phyloP scores from a whole-genome alignment of 345 rosid genomes.

The Kandelia obovata region DNA sequence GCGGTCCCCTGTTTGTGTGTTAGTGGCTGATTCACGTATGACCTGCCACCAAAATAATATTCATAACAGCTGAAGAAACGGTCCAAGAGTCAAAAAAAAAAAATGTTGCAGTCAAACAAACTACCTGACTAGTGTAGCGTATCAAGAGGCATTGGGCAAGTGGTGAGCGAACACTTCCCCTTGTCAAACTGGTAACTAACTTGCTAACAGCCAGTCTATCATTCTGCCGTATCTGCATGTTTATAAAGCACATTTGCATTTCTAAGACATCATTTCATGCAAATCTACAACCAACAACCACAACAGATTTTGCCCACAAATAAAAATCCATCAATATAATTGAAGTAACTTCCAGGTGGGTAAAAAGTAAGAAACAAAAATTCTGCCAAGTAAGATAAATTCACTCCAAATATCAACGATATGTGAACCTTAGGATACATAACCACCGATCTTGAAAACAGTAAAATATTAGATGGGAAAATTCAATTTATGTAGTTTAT shows the following conservation, averaged over 20 bases:
- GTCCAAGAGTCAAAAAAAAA: not conserved
- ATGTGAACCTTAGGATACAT: too few relatives aligned
- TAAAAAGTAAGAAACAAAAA: too few relatives aligned
- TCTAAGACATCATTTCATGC: not conserved
- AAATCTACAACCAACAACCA: not conserved
- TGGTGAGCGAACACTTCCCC: constrained; percentile 94
- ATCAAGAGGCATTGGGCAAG: constrained; percentile 93
- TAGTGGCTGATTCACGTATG: constrained; percentile 72
- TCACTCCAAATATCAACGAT: too few relatives aligned
- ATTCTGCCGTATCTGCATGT: constrained; percentile 81
- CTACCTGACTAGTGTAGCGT: constrained; percentile 91
- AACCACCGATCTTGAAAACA: too few relatives aligned
- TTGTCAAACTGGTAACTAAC: constrained; percentile 87
- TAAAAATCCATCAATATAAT: not conserved
- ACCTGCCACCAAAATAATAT: constrained; percentile 45
- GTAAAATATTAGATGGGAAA: too few relatives aligned
- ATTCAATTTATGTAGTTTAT: too few relatives aligned
- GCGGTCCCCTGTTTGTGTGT: constrained; percentile 78
- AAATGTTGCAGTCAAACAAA: constrained; percentile 7
- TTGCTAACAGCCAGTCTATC: constrained; percentile 90
- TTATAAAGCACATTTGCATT: not conserved
- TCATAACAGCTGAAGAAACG: not conserved
- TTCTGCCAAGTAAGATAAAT: too few relatives aligned
- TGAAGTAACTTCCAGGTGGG: too few relatives aligned
- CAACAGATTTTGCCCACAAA: not conserved